phyloP scores from a whole-genome alignment of 2,329 filamentous ascomycete genomes.

The Cryphonectria naterciae region DNA sequence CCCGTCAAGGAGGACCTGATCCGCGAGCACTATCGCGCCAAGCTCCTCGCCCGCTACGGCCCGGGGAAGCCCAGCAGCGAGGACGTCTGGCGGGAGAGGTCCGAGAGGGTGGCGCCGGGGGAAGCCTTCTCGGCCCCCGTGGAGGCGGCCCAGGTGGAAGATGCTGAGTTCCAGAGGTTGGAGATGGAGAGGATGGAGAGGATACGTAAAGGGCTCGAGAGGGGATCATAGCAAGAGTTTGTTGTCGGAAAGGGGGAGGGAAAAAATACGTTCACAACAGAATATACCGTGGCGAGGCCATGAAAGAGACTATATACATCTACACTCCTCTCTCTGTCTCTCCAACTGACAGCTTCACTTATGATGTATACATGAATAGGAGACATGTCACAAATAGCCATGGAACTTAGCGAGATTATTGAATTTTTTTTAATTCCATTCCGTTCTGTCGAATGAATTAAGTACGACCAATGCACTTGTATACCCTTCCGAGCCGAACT shows the following conservation, averaged over 20 bases:
- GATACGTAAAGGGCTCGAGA: slow-evolving; percentile 42
- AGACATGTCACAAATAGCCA: slow-evolving; percentile 1
- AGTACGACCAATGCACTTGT: slow-evolving; percentile 38
- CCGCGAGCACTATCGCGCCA: slow-evolving; percentile 68
- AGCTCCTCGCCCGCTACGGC: slow-evolving; percentile 67
- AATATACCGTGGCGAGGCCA: background rate
- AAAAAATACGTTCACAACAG: background rate
- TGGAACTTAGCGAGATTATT: slow-evolving; percentile 5
- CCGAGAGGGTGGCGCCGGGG: slow-evolving; percentile 58
- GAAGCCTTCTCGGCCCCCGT: slow-evolving; percentile 50
- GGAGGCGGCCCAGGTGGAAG: slow-evolving; percentile 43
- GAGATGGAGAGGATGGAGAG: slow-evolving; percentile 44
- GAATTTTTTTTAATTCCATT: slow-evolving; percentile 34
- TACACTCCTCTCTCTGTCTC: background rate
- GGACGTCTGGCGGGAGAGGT: slow-evolving; percentile 83
- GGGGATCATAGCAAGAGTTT: background rate
- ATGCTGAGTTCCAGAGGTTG: slow-evolving; percentile 47
- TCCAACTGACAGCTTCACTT: background rate
- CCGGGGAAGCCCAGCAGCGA: slow-evolving; percentile 73
- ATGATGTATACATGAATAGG: background rate
- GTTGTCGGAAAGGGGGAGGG: no score
- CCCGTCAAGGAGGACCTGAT: slow-evolving; percentile 65
- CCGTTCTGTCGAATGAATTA: slow-evolving; percentile 37
- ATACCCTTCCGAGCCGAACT: slow-evolving; percentile 35
- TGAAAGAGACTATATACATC: background rate